These are phyloP conservation scores for Aspergillus nanangensis DNA, from an alignment of 495 filamentous ascomycete species.

Conservation along the genomic window DNA sequence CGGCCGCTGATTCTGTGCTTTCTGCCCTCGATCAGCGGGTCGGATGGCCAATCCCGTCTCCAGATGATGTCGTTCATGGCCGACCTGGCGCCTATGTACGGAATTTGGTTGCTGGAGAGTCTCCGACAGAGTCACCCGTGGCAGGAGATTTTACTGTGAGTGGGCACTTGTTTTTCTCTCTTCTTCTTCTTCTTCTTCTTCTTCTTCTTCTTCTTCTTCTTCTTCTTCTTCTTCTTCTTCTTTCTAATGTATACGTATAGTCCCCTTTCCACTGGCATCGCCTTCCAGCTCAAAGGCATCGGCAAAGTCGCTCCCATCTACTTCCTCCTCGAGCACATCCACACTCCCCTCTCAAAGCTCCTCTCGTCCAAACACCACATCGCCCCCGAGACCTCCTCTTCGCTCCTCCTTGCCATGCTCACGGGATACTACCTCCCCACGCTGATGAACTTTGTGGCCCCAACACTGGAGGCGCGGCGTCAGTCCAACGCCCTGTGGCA, in stretches of 20 bases:
- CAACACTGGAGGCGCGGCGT: constrained; percentile 2
- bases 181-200: too few relatives aligned
- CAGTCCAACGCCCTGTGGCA: constrained; percentile 17
- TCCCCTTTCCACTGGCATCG: constrained; percentile 7
- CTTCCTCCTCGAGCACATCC: constrained; percentile 6
- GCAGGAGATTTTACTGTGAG: constrained; percentile 6
- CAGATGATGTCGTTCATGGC: constrained; percentile 18
- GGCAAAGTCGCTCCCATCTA: constrained; percentile 15
- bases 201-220: too few relatives aligned
- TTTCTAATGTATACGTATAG: constrained; percentile 1
- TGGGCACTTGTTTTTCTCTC: too few relatives aligned
- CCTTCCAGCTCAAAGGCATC: constrained; percentile 11
- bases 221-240: too few relatives aligned
- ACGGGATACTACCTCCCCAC: constrained; percentile 10
- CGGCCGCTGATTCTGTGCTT: constrained; percentile 12
- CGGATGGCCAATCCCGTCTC: constrained; percentile 1
- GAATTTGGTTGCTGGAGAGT: constrained; percentile 19
- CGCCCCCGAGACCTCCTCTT: background rate
- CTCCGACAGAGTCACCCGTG: constrained; percentile 8
- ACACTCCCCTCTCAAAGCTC: background rate
- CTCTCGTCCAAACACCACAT: background rate
- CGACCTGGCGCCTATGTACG: constrained; percentile 11
- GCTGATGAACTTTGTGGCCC: constrained; percentile 8
- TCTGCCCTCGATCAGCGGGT: constrained; percentile 12
- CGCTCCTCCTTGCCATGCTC: background rate